phyloP scores from a whole-genome alignment of 371 early-diverging fungal genomes.

The Lichtheimia hyalospora region DNA sequence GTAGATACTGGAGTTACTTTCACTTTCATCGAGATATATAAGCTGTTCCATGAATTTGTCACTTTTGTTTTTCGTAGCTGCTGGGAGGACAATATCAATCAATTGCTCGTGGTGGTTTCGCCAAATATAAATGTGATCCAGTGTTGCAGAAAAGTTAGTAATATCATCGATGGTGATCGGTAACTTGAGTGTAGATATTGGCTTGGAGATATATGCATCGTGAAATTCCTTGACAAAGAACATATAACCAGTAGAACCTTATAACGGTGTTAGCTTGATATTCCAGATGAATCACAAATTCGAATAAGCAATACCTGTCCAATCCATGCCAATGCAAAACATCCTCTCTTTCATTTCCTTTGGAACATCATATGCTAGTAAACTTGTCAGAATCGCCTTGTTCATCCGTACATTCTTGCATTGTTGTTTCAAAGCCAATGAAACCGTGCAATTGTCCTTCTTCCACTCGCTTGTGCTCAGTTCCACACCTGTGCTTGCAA shows the following conservation, averaged over 20 bases:
- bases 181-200: background rate
- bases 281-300: background rate
- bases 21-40: no score
- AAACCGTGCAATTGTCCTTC: background rate
- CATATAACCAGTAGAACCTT: constrained; percentile 6
- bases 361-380: background rate
- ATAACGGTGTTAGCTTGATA: background rate
- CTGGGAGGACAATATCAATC: background rate
- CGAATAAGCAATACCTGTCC: constrained; percentile 4
- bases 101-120: constrained; percentile 6
- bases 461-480: constrained; percentile 9
- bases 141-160: background rate
- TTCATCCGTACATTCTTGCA: constrained; percentile 11
- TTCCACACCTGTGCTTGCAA: background rate
- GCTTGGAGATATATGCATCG: constrained; percentile 7
- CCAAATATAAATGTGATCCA: constrained; percentile 5
- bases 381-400: constrained; percentile 8
- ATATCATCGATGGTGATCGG: constrained; percentile 1
- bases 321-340: constrained; percentile 8
- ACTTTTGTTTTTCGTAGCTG: background rate
- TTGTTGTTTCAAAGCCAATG: constrained; percentile 5
- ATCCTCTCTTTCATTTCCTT: background rate
- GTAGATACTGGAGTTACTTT: no score
- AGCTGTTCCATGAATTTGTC: background rate
- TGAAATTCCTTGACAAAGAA: constrained; percentile 1